These are phyloP conservation scores for Tulasnella sp. DNA, from an alignment of 768 basidiomycete genomes.

Conservation along the genomic window DNA sequence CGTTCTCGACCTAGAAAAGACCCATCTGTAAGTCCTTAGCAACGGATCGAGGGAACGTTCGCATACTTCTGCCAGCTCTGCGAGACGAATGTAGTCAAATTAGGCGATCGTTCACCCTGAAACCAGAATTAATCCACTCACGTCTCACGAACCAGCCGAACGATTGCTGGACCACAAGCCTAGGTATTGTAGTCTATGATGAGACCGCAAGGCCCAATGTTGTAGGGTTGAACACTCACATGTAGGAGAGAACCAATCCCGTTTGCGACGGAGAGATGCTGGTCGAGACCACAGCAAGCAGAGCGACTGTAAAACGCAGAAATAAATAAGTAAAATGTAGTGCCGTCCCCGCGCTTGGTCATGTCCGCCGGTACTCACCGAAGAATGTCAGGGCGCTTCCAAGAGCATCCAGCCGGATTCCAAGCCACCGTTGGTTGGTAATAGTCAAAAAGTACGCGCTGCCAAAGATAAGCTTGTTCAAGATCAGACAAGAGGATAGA, in stretches of 20 bases:
- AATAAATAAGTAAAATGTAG: too few relatives aligned
- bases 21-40: neutral
- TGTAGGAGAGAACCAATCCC: slow-evolving; percentile 30
- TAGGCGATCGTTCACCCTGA: neutral
- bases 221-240: neutral
- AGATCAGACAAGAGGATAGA: neutral
- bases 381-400: slow-evolving; percentile 39
- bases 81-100: neutral
- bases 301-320: slow-evolving; percentile 56
- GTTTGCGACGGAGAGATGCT: slow-evolving; percentile 5
- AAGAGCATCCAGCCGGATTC: slow-evolving; percentile 80
- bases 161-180: neutral
- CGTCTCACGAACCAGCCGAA: neutral
- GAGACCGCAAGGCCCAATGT: slow-evolving; percentile 55
- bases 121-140: neutral
- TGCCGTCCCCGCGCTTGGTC: neutral
- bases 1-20: neutral
- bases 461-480: slow-evolving; percentile 30
- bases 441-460: slow-evolving; percentile 7
- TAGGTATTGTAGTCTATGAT: slow-evolving; percentile 28
- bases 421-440: slow-evolving; percentile 62
- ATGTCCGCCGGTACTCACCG: neutral
- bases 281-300: slow-evolving; percentile 54
- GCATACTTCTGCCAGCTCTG: neutral
- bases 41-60: neutral